These are phyloP conservation scores for Trichoderma brevicompactum DNA, from an alignment of 2,329 filamentous ascomycete species.

Conservation along the genomic window DNA sequence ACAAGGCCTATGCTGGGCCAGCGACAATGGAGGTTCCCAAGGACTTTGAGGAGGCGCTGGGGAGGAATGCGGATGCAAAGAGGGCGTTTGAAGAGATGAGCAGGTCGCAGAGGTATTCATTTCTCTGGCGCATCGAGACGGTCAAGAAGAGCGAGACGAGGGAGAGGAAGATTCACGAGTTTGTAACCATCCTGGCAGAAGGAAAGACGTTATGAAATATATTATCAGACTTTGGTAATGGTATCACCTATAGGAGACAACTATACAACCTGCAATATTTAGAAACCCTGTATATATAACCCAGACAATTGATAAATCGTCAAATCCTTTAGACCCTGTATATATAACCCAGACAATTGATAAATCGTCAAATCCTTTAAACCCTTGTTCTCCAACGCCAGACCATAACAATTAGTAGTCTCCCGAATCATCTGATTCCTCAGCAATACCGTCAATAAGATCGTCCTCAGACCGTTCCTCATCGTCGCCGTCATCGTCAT, in stretches of 20 bases:
- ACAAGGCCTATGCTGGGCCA: constrained; percentile 57
- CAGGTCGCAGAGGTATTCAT: constrained; percentile 51
- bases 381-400: neutral
- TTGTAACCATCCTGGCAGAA: constrained; percentile 46
- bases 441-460: constrained; percentile 42
- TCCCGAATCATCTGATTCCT: constrained; percentile 40
- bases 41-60: constrained; percentile 54
- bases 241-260: neutral
- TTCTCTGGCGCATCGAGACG: constrained; percentile 52
- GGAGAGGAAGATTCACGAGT: constrained; percentile 46
- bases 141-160: constrained; percentile 41
- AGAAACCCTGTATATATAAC: neutral
- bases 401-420: neutral
- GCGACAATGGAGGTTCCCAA: constrained; percentile 52
- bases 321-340: neutral
- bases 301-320: neutral
- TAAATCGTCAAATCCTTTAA: neutral
- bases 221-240: neutral
- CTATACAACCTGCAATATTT: neutral
- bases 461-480: constrained; percentile 35
- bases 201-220: constrained; percentile 37
- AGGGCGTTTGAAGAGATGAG: constrained; percentile 50
- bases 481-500: constrained; percentile 33
- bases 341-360: neutral
- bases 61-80: constrained; percentile 41